These are phyloP conservation scores for Cantharellus cinnabarinus DNA, from an alignment of 768 basidiomycete species.

Conservation along the genomic window DNA sequence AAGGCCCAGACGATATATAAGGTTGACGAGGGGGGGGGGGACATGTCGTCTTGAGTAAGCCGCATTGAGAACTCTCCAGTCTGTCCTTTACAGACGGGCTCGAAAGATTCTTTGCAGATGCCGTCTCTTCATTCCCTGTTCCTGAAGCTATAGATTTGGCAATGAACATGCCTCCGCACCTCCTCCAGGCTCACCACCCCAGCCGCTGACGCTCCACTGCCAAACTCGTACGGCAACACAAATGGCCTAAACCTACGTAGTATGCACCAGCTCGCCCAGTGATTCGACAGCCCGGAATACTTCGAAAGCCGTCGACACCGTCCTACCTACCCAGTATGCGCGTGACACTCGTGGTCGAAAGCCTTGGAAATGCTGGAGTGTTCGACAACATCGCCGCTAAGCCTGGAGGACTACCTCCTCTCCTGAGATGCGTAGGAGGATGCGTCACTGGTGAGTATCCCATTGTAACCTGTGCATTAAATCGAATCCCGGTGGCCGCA, in stretches of 20 bases:
- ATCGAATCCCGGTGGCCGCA: slow-evolving; percentile 15
- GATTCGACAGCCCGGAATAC: slow-evolving; percentile 22
- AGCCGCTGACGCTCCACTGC: slow-evolving; percentile 31
- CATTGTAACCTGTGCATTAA: neutral
- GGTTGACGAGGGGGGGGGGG: neutral
- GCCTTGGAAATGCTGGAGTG: slow-evolving; percentile 76
- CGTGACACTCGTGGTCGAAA: slow-evolving; percentile 33
- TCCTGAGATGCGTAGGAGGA: slow-evolving; percentile 67
- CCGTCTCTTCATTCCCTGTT: slow-evolving; percentile 7
- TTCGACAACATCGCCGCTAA: slow-evolving; percentile 91
- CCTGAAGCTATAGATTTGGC: slow-evolving; percentile 59
- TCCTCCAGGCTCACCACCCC: slow-evolving; percentile 63
- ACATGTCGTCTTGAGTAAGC: neutral
- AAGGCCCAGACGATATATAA: neutral
- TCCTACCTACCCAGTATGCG: slow-evolving; percentile 46
- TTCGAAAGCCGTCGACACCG: slow-evolving; percentile 36
- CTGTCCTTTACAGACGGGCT: neutral
- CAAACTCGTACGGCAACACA: slow-evolving; percentile 42
- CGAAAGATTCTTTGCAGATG: neutral
- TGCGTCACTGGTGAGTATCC: slow-evolving; percentile 55
- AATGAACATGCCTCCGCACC: slow-evolving; percentile 48
- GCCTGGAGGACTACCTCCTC: slow-evolving; percentile 29
- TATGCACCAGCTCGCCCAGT: slow-evolving; percentile 22
- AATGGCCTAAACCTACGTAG: slow-evolving; percentile 42
- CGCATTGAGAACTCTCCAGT: neutral